A percentile compares a stretch with the other conserved stretches of the same genome.
These are phyloP conservation scores for Ceraceosorus bombacis DNA, from an alignment of 1,284 basidiomycete genomes.

Conservation along the genomic window DNA sequence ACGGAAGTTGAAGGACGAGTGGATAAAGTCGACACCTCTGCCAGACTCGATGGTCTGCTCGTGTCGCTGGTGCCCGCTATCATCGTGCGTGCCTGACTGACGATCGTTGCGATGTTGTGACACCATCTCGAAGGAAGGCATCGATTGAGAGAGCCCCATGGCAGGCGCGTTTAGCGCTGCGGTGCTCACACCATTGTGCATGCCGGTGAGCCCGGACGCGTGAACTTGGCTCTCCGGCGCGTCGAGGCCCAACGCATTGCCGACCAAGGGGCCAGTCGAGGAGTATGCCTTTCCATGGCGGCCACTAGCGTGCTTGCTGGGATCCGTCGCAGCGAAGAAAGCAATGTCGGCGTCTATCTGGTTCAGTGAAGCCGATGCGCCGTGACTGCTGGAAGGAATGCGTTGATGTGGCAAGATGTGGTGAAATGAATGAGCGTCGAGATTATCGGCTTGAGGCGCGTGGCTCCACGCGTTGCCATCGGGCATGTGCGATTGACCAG, in stretches of 20 bases:
- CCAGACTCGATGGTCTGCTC: background rate
- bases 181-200: background rate
- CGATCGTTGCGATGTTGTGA: too few species aligned
- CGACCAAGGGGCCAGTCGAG: background rate
- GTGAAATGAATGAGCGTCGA: too few species aligned
- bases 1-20: background rate
- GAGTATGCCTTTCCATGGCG: too few species aligned
- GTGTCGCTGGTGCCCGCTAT: background rate
- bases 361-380: background rate
- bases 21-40: background rate
- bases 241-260: background rate
- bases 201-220: background rate
- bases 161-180: too few species aligned
- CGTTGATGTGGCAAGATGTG: too few species aligned
- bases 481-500: too few species aligned
- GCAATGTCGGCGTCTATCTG: background rate
- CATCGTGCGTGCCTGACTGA: too few species aligned
- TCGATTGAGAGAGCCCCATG: background rate
- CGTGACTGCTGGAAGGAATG: too few species aligned
- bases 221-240: background rate
- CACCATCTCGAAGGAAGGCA: background rate
- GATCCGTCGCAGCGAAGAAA: background rate
- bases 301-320: too few species aligned
- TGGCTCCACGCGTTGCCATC: too few species aligned
- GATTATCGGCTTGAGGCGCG: too few species aligned